A percentile compares a stretch with the other conserved stretches of the same genome.
phyloP scores from a whole-genome alignment of 2,329 filamentous ascomycete species.

The Dendryphion nanum region DNA sequence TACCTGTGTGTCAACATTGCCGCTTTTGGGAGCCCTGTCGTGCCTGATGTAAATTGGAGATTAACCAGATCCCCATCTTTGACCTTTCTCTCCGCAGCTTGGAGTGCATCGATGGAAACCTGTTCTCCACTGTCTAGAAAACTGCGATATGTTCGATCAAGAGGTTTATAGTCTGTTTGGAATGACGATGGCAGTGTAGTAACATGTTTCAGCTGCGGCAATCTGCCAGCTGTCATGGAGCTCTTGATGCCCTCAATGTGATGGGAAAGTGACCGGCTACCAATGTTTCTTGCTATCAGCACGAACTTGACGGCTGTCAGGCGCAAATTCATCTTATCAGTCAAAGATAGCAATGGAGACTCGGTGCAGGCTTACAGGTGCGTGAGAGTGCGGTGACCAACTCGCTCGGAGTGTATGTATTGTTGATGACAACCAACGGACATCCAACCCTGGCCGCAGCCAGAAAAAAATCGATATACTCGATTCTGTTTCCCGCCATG shows the following conservation, averaged over 20 bases:
- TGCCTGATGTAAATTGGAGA: slow-evolving; percentile 1
- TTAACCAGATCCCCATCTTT: not conserved
- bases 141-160: too few relatives aligned
- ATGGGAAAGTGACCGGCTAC: too few relatives aligned
- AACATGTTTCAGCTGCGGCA: not conserved
- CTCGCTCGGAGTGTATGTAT: not conserved
- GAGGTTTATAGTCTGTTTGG: not conserved
- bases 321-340: too few relatives aligned
- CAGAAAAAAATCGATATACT: not conserved
- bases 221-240: not conserved
- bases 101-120: not conserved
- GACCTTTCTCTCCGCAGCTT: not conserved
- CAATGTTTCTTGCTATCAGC: too few relatives aligned
- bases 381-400: too few relatives aligned
- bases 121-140: too few relatives aligned
- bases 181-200: not conserved
- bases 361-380: too few relatives aligned
- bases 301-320: too few relatives aligned
- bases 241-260: not conserved
- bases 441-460: not conserved
- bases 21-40: not conserved
- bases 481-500: not conserved
- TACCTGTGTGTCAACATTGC: not conserved
- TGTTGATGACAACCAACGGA: not conserved
- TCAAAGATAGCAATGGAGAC: too few relatives aligned